Percentiles rank a stretch among this genome's conserved stretches.
These are phyloP conservation scores for Starmerella davenportii DNA, from an alignment of 805 yeast genomes.

Conservation along the genomic window DNA sequence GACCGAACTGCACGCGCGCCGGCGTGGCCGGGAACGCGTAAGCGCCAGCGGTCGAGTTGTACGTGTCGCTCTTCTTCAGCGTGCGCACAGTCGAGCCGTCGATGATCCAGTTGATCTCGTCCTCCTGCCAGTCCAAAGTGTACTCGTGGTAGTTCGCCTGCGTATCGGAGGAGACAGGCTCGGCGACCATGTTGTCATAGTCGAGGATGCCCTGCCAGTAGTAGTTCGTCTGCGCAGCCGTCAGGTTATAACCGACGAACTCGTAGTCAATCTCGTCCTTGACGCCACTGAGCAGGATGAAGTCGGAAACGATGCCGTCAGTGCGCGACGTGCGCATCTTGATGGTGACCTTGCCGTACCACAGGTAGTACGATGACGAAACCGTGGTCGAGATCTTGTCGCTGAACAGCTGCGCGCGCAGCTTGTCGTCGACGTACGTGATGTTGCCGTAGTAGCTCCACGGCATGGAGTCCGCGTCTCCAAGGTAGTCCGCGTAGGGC, in stretches of 20 bases:
- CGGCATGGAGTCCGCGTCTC: slow-evolving; percentile 46
- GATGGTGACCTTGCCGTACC: slow-evolving; percentile 73
- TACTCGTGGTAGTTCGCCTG: slow-evolving; percentile 55
- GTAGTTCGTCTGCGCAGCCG: slow-evolving; percentile 55
- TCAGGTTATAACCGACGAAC: slow-evolving; percentile 59
- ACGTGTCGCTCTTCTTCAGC: slow-evolving; percentile 37
- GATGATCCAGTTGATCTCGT: slow-evolving; percentile 47
- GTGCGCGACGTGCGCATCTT: slow-evolving; percentile 55
- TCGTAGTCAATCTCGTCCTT: slow-evolving; percentile 86
- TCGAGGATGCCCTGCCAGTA: slow-evolving; percentile 59
- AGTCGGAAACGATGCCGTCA: slow-evolving; percentile 69
- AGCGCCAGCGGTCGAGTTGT: slow-evolving; percentile 35
- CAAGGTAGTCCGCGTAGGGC: slow-evolving; percentile 34
- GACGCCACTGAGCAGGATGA: slow-evolving; percentile 63
- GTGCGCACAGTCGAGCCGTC: slow-evolving; percentile 57
- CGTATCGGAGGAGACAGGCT: slow-evolving; percentile 32
- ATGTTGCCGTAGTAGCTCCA: slow-evolving; percentile 47
- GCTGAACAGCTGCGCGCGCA: slow-evolving; percentile 63
- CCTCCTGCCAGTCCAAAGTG: slow-evolving; percentile 69
- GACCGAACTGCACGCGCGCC: slow-evolving; percentile 52
- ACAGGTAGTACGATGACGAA: slow-evolving; percentile 58
- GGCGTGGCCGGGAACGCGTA: slow-evolving; percentile 87
- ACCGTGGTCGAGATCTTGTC: slow-evolving; percentile 59
- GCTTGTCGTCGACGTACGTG: slow-evolving; percentile 35
- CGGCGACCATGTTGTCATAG: slow-evolving; percentile 39